phyloP scores from a whole-genome alignment of 768 basidiomycete species.

The Termitomyces sp. region DNA sequence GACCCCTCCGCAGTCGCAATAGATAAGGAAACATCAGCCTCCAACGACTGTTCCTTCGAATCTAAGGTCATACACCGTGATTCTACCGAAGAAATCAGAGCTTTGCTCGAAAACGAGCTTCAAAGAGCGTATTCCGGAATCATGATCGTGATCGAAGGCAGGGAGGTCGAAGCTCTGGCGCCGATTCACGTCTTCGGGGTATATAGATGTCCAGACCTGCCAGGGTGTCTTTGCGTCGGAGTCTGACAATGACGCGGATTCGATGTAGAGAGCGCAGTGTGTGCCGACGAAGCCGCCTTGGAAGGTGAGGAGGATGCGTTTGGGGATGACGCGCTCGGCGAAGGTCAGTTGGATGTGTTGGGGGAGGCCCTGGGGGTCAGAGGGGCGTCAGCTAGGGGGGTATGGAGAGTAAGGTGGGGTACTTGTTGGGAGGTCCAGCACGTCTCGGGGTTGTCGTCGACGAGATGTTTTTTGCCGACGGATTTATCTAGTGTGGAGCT shows the following conservation, averaged over 20 bases:
- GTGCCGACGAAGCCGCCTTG: conserved; percentile 85
- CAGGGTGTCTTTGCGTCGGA: conserved; percentile 31
- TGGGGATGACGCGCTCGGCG: conserved; percentile 44
- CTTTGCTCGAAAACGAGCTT: conserved; percentile 50
- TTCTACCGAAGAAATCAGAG: background rate
- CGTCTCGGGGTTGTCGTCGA: conserved; percentile 68
- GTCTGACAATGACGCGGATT: conserved; percentile 18
- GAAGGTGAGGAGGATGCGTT: conserved; percentile 58
- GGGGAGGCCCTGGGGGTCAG: conserved; percentile 55
- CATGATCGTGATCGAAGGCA: conserved; percentile 14
- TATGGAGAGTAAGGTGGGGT: background rate
- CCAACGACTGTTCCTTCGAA: no score
- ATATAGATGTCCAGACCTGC: conserved; percentile 48
- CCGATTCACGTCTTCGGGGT: conserved; percentile 77
- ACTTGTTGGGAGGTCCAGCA: conserved; percentile 86
- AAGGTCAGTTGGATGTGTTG: conserved; percentile 72
- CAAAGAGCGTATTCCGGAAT: conserved; percentile 35
- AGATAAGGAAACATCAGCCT: no score
- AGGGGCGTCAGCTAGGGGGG: background rate
- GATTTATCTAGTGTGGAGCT: conserved; percentile 76
- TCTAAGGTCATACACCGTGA: no score
- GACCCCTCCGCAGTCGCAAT: no score
- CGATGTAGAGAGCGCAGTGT: conserved; percentile 45
- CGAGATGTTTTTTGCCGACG: conserved; percentile 61
- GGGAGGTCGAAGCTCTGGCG: conserved; percentile 60